phyloP scores from a whole-genome alignment of 202 grass and related monocot species.

The Setaria italica region DNA sequence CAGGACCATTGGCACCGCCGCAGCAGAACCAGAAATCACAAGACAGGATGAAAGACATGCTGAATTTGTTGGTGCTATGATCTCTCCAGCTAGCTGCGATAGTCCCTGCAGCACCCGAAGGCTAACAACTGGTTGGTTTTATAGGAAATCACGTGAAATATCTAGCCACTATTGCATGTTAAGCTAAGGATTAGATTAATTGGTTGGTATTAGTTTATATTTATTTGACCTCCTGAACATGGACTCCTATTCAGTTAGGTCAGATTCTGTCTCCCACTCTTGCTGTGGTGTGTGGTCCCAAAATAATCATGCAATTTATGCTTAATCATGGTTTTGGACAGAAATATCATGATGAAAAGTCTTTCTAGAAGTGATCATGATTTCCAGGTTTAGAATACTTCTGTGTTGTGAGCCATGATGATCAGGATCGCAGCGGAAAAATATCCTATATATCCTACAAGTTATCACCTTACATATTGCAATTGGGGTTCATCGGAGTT shows the following conservation, averaged over 20 bases:
- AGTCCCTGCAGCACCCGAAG: background rate
- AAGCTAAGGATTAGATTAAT: background rate
- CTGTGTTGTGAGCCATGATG: background rate
- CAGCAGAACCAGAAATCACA: conserved; percentile 1
- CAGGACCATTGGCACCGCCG: background rate
- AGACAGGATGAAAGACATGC: background rate
- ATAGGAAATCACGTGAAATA: background rate
- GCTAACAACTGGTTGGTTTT: background rate
- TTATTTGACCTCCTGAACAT: background rate
- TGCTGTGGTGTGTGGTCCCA: background rate
- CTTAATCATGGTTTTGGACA: background rate
- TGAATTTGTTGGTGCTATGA: background rate
- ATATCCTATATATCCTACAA: too few relatives aligned
- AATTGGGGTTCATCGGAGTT: too few relatives aligned
- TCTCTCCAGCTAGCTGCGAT: background rate
- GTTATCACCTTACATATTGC: too few relatives aligned
- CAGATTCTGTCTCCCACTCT: background rate
- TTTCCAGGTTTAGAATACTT: background rate
- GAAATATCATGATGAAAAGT: background rate
- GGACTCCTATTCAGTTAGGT: background rate
- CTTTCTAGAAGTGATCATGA: background rate
- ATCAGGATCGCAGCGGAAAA: too few relatives aligned
- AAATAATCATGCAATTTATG: background rate
- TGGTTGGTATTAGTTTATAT: background rate
- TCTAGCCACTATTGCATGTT: background rate